These are phyloP conservation scores for Limnanthes douglasii DNA, from an alignment of 345 rosid species.

Conservation along the genomic window DNA sequence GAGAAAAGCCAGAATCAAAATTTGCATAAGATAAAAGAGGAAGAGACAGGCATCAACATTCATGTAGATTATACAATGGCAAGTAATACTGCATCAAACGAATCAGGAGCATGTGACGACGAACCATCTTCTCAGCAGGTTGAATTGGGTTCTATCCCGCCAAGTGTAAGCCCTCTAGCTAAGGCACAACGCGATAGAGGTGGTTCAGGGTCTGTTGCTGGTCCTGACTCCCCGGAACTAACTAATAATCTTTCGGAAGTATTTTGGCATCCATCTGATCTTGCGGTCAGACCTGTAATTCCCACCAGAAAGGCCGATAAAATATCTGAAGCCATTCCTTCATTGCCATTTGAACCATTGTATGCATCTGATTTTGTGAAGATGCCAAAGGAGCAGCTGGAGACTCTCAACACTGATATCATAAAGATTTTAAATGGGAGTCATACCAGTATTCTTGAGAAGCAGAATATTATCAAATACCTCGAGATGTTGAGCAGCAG, in stretches of 20 bases:
- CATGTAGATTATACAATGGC: slow-evolving; percentile 20
- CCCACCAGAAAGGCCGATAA: slow-evolving; percentile 88
- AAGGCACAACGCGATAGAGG: slow-evolving; percentile 50
- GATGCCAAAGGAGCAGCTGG: slow-evolving; percentile 67
- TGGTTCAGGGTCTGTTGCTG: slow-evolving; percentile 25
- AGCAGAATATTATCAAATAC: slow-evolving; percentile 78
- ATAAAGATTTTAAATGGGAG: slow-evolving; percentile 47
- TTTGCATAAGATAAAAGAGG: slow-evolving; percentile 19
- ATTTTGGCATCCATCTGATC: slow-evolving; percentile 93
- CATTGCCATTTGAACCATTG: slow-evolving; percentile 65
- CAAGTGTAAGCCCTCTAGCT: slow-evolving; percentile 49
- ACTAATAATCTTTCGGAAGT: slow-evolving; percentile 41
- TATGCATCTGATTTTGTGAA: slow-evolving; percentile 65
- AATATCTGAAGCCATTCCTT: slow-evolving; percentile 37
- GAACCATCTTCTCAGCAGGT: slow-evolving; percentile 37
- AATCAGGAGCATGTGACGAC: slow-evolving; percentile 30
- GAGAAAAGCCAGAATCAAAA: slow-evolving; percentile 18
- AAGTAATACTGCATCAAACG: slow-evolving; percentile 22
- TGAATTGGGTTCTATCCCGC: slow-evolving; percentile 47
- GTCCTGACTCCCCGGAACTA: slow-evolving; percentile 44
- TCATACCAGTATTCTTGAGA: slow-evolving; percentile 51
- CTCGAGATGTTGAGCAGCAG: slow-evolving; percentile 82
- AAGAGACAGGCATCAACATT: slow-evolving; percentile 23
- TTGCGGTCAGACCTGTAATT: slow-evolving; percentile 95
- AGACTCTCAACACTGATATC: slow-evolving; percentile 40